Base-by-base conservation (phyloP, 352 stramenopile species). In the Globisporangium uncinulatum region DNA sequence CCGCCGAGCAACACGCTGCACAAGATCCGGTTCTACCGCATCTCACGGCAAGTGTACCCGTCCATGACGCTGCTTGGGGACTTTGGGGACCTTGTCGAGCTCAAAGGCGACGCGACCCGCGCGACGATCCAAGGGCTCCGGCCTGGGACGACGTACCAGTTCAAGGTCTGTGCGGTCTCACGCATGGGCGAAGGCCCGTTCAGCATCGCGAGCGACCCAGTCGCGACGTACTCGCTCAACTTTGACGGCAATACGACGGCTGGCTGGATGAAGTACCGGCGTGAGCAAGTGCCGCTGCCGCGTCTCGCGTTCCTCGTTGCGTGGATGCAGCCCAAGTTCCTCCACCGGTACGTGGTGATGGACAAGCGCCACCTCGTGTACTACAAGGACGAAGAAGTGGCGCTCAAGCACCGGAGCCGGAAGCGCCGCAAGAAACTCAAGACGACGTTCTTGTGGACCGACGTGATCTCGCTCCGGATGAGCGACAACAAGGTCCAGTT, bases 161-260 rank as follows among this genome's bases (percentile, higher is more conserved):
- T 95, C 57, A 92, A 93, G 45, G 80, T 95, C 0, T 86, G 80
- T 6, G 86, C 83, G 1, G 82, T 95, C 1, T 92, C 82, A 19
- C 69, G 86, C 47, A 93, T 94, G 83, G 86, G 86, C 8, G 86
- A 95, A 72, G 86, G 83, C 4, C 83, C 86, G 5, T 94, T 93
- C 37, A 93, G 82, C 57, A 51, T 71, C 3, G 71, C 83, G 1
- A 92, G 79, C 46, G 80, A 90, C 17, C 80, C 80, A 0, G 83
- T 86, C 24, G 61, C 73, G 20, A 95, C 82, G 13, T 81, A 85
- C 51, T 55, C 84, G 32, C 56, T 95, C 31, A 92, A 93, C 42
- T 68, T 92, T 29, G 75, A 88, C 55, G 83, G 83, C 4, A 74
- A 66, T 0, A 92, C 75, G 39, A 95, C 81, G 3, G 83, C 83